phyloP scores from a whole-genome alignment of 192 early-diverging fungal genomes.

The Backusella macrospora region DNA sequence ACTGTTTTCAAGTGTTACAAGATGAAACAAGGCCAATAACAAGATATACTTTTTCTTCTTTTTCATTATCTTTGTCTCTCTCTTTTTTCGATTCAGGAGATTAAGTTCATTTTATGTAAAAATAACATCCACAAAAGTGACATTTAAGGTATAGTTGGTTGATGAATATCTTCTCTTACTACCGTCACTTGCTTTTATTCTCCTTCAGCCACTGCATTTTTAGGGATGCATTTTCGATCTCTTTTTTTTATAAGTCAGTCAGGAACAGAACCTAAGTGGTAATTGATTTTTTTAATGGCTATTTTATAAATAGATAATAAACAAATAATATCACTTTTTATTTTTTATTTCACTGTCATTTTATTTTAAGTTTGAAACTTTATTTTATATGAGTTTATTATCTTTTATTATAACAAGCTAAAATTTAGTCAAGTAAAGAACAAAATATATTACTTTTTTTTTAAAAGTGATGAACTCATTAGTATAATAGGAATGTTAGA shows the following conservation, averaged over 20 bases:
- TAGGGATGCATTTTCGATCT: conserved; percentile 3
- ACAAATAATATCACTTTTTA: neutral
- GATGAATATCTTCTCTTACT: neutral
- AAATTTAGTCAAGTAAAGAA: neutral
- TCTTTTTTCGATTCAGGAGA: neutral
- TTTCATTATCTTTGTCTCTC: neutral
- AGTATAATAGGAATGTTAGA: conserved; percentile 4
- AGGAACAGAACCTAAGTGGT: conserved; percentile 3
- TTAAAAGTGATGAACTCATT: neutral
- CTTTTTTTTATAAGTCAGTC: conserved; percentile 8
- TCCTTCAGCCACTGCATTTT: conserved; percentile 13
- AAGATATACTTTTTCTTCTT: neutral
- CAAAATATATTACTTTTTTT: neutral
- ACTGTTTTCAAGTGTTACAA: neutral
- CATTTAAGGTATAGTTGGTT: conserved; percentile 1
- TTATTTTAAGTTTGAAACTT: conserved; percentile 3
- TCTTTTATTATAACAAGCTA: neutral
- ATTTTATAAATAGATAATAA: neutral
- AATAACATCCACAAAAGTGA: conserved; percentile 8
- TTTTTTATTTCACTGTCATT: neutral
- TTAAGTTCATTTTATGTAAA: conserved; percentile 6
- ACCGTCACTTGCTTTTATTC: neutral
- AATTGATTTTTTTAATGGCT: neutral
- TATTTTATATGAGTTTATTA: neutral
- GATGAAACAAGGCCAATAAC: conserved; percentile 8